Conservation (phyloP, 768 basidiomycete species). For the Candolleomyces aberdarensis region DNA sequence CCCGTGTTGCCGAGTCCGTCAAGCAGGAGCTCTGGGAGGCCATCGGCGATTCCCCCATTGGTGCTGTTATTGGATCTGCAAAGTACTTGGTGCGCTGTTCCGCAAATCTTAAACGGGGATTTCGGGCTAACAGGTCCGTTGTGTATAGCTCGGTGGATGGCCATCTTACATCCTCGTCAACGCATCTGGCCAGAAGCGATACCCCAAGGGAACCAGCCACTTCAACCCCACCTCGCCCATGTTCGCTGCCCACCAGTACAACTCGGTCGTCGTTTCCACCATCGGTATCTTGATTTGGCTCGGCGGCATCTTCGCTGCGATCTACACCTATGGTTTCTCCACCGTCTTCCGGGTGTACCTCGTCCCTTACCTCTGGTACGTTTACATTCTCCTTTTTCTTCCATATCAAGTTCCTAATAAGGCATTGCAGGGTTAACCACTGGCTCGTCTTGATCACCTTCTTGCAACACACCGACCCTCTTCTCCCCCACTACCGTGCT, state of each 20-base stretch:
- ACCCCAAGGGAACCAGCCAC: constrained; percentile 80
- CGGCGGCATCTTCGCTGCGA: constrained; percentile 50
- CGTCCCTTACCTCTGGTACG: constrained; percentile 83
- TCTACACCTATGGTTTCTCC: constrained; percentile 60
- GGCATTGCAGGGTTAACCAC: constrained; percentile 69
- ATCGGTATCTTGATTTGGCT: constrained; percentile 79
- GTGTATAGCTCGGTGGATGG: constrained; percentile 72
- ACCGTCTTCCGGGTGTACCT: constrained; percentile 79
- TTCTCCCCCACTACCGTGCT: constrained; percentile 91
- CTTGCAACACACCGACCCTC: constrained; percentile 96
- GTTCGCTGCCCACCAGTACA: constrained; percentile 79
- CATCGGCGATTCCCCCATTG: constrained; percentile 87
- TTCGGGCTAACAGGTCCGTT: neutral
- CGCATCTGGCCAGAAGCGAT: constrained; percentile 80
- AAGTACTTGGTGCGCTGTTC: constrained; percentile 55
- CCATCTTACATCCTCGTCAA: constrained; percentile 79
- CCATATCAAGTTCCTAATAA: neutral
- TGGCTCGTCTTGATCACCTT: constrained; percentile 97
- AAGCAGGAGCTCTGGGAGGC: constrained; percentile 80
- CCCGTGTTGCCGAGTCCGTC: constrained; percentile 62
- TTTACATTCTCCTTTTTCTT: constrained; percentile 2
- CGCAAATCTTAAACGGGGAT: neutral
- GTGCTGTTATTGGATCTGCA: constrained; percentile 49
- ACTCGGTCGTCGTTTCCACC: constrained; percentile 78
- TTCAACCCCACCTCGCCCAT: constrained; percentile 77